These are phyloP conservation scores for Auricularia sp. DNA, from an alignment of 768 basidiomycete species.

Conservation along the genomic window DNA sequence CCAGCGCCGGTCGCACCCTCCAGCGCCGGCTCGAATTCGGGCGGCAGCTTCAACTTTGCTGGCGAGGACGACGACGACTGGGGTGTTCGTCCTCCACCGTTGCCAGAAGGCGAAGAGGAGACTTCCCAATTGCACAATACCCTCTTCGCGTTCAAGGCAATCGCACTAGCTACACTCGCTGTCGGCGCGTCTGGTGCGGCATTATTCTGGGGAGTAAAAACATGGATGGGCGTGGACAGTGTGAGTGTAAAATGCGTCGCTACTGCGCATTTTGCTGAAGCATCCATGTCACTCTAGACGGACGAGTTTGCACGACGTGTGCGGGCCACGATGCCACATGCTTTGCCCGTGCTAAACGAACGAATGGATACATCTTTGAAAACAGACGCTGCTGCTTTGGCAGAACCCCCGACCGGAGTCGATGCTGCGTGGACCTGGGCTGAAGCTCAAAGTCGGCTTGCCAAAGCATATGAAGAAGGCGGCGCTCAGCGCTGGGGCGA, in stretches of 20 bases:
- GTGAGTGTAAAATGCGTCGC: not conserved
- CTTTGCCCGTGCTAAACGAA: not conserved
- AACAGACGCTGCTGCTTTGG: not conserved
- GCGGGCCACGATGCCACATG: not conserved
- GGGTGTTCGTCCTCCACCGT: not conserved
- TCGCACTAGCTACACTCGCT: not conserved
- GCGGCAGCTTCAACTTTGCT: not conserved
- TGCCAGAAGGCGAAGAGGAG: not conserved
- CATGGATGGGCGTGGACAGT: not conserved
- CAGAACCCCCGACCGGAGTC: not conserved
- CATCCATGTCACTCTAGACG: not conserved
- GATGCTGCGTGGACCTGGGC: not conserved
- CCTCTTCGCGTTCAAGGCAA: not conserved
- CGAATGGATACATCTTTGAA: not conserved
- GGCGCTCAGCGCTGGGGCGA: not conserved
- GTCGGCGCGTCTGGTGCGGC: not conserved
- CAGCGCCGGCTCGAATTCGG: not conserved
- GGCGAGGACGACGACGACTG: not conserved
- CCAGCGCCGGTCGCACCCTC: not conserved
- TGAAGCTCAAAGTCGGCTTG: not conserved
- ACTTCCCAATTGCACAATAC: not conserved
- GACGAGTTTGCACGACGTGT: not conserved
- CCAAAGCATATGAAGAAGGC: not conserved
- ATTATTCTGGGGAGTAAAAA: not conserved
- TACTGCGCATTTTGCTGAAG: not conserved